A percentile compares a stretch with the other conserved stretches of the same genome.
phyloP scores from a whole-genome alignment of 2,329 filamentous ascomycete genomes.

The Dactylellina parvicollis region DNA sequence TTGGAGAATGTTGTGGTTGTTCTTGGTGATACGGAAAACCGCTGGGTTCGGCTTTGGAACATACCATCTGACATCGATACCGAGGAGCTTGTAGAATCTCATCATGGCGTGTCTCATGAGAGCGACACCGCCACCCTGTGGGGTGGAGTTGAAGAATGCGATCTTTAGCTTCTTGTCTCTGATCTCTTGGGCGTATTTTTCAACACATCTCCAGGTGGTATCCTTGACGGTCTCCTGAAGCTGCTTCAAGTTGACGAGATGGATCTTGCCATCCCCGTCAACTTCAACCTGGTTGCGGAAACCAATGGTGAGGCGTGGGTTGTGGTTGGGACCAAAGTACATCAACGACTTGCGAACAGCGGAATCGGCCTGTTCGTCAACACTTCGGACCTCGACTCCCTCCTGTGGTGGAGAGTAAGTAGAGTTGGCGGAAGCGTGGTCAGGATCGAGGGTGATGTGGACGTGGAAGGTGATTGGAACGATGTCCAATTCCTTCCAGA shows the following conservation, averaged over 20 bases:
- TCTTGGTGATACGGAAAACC: slow-evolving; percentile 85
- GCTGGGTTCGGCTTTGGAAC: slow-evolving; percentile 81
- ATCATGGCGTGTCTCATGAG: slow-evolving; percentile 83
- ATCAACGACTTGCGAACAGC: slow-evolving; percentile 81
- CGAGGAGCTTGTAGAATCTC: slow-evolving; percentile 73
- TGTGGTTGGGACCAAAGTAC: slow-evolving; percentile 78
- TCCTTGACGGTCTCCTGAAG: slow-evolving; percentile 71
- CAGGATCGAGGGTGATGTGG: slow-evolving; percentile 51
- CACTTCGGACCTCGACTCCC: slow-evolving; percentile 56
- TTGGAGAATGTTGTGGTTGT: slow-evolving; percentile 87
- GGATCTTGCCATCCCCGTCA: slow-evolving; percentile 72
- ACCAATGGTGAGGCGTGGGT: slow-evolving; percentile 74
- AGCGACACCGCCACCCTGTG: slow-evolving; percentile 83
- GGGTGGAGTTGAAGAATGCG: slow-evolving; percentile 82
- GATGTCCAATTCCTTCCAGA: slow-evolving; percentile 81
- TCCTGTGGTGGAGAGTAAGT: slow-evolving; percentile 62
- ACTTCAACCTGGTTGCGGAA: slow-evolving; percentile 76
- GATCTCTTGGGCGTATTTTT: slow-evolving; percentile 72
- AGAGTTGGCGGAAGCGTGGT: slow-evolving; percentile 46
- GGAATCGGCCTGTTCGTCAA: slow-evolving; percentile 83
- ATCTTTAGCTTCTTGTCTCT: slow-evolving; percentile 73
- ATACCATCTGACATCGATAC: slow-evolving; percentile 78
- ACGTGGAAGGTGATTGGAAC: slow-evolving; percentile 73
- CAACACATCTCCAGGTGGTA: slow-evolving; percentile 73
- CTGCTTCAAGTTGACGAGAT: slow-evolving; percentile 67